Base-by-base conservation (phyloP, 2,329 filamentous ascomycete species). In the Plenodomus lindquistii region DNA sequence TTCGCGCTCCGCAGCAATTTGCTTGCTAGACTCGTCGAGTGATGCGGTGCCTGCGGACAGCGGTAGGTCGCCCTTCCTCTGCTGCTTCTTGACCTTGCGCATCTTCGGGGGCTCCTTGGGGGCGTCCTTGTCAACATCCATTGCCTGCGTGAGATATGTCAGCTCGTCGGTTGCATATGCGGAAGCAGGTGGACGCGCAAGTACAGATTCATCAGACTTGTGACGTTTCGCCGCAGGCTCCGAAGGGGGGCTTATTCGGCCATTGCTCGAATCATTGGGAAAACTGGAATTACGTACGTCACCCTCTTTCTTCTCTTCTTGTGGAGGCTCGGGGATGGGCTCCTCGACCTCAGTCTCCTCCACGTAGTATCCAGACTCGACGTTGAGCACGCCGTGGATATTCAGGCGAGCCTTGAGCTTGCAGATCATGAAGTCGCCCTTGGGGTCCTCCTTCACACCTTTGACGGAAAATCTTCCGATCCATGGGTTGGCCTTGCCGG, bases 371-470 rank as follows among this genome's bases (percentile, higher is more conserved):
- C 92, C 94, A 55, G 86, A 92, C 80, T 99, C 94, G 31, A 99
- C 88, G 71, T 97, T 97, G 60, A 99, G 81, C 50, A 99, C 85
- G 74, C 94, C 94, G 79, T 97, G 92, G 57, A 97, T 84, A 78
- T 99, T 99, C 47, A 99, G 84, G 57, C 94, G 87, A 40, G 94
- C 93, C 84, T 97, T 97, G 55, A 99, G 86, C 81, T 99, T 99
- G 87, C 94, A 99, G 69, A 97, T 95, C 93, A 99, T 97, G 75
- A 97, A 99, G 73, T 97, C 94, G 52, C 95, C 90, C 72, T 94
- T 92, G 60, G 86, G 84, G 70, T 96, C 91, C 35, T 91, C 88
- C 83, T 97, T 92, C 70, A 99, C 93, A 38, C 89, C 89, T 84
- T 99, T 99, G 73, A 99, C 91, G 36, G 92, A 96, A 80, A 99